phyloP scores from a whole-genome alignment of 1,284 basidiomycete species.

The Wolfiporia cocos region DNA sequence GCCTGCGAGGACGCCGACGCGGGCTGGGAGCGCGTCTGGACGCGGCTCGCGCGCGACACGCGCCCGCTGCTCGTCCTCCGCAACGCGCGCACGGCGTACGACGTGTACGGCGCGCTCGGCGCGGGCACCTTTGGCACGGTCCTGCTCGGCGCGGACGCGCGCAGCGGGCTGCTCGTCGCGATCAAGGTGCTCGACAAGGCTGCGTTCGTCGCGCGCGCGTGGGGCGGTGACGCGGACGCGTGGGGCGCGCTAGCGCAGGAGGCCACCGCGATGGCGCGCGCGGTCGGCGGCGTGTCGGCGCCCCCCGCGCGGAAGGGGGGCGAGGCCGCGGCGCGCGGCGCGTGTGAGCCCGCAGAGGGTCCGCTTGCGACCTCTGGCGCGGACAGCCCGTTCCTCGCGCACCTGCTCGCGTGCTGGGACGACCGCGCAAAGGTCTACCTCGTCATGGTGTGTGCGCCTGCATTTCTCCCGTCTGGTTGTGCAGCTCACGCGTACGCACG shows the following conservation, averaged over 20 bases:
- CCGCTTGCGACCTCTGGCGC: neutral
- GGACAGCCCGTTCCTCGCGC: neutral
- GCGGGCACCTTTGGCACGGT: neutral
- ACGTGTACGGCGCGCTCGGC: neutral
- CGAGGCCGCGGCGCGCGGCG: neutral
- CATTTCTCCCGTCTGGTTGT: neutral
- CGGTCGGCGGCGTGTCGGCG: neutral
- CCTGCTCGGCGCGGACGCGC: neutral
- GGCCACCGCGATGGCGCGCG: neutral
- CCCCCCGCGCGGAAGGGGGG: neutral
- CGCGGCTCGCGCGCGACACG: neutral
- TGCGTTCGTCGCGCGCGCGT: too few species aligned
- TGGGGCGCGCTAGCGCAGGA: neutral
- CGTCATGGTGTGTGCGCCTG: neutral
- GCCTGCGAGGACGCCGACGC: neutral
- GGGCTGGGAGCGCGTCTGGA: neutral
- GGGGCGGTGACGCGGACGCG: neutral
- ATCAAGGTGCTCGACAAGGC: neutral
- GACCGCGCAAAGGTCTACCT: neutral
- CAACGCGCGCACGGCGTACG: neutral
- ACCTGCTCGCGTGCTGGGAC: neutral
- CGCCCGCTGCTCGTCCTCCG: neutral
- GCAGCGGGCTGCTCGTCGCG: neutral
- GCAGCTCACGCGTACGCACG: neutral
- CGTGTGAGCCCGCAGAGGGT: neutral